A percentile compares a stretch with the other conserved stretches of the same genome.
phyloP scores from a whole-genome alignment of 441 rosid genomes.

The Mallotus japonicus region DNA sequence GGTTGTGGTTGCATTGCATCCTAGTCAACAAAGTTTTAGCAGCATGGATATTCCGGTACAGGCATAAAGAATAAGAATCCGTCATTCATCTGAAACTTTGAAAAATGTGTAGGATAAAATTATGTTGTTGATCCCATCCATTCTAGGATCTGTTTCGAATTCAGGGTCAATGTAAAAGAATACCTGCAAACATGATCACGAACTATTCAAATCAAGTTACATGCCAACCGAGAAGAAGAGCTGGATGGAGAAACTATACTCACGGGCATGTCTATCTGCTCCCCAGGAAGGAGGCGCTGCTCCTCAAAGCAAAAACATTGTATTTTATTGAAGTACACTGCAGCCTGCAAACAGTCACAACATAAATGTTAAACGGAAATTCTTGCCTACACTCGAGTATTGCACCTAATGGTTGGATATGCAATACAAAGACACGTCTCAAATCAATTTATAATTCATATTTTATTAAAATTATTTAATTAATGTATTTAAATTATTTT shows the following conservation, averaged over 20 bases:
- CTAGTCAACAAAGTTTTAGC: not conserved
- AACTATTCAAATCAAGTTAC: not conserved
- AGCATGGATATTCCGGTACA: not conserved
- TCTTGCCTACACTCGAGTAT: no score
- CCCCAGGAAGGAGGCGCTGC: conserved; percentile 95
- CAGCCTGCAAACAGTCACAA: conserved; percentile 56
- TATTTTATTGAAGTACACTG: conserved; percentile 88
- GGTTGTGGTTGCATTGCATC: not conserved
- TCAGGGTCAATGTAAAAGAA: conserved; percentile 98
- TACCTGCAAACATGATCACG: conserved; percentile 44
- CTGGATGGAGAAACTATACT: conserved; percentile 20
- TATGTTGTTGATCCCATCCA: conserved; percentile 90
- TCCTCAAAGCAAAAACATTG: conserved; percentile 98
- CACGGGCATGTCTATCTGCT: conserved; percentile 98
- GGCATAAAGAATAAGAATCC: not conserved
- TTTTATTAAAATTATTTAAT: no score
- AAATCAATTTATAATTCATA: no score
- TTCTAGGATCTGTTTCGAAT: conserved; percentile 82
- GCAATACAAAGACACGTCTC: no score
- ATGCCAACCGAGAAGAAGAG: not conserved
- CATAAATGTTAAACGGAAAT: no score
- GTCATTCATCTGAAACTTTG: conserved; percentile 61
- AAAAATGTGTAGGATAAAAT: conserved; percentile 88
- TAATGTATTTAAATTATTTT: no score
- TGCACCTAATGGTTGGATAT: no score